These are phyloP conservation scores for Fusarium brevicatenulatum DNA, from an alignment of 2,329 filamentous ascomycete species.

Conservation along the genomic window DNA sequence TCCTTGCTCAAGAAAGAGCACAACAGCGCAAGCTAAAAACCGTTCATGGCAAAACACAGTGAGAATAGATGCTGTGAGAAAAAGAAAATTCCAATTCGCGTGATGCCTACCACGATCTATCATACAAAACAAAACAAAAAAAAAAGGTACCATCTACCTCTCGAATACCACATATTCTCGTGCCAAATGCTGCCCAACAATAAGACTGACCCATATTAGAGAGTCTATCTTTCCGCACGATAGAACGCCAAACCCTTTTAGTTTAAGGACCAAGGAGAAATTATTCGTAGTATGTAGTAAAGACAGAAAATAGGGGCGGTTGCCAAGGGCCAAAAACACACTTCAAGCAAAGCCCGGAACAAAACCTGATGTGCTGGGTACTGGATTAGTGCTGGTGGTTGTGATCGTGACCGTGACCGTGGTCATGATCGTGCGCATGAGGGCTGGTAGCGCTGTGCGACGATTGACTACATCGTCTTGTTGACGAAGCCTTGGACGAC, in stretches of 20 bases:
- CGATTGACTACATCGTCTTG: slow-evolving; percentile 50
- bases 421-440: slow-evolving; percentile 20
- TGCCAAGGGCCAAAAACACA: background rate
- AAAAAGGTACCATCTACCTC: slow-evolving; percentile 5
- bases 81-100: slow-evolving; percentile 16
- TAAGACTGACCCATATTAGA: background rate
- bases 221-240: slow-evolving; percentile 16
- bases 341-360: background rate
- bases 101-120: slow-evolving; percentile 27
- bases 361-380: background rate
- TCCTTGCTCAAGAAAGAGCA: background rate
- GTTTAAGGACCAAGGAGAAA: slow-evolving; percentile 10
- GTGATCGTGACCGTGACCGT: background rate
- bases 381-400: slow-evolving; percentile 23
- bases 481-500: slow-evolving; percentile 50
- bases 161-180: slow-evolving; percentile 14
- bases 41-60: background rate
- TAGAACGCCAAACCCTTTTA: slow-evolving; percentile 36
- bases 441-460: slow-evolving; percentile 40
- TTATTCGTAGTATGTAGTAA: slow-evolving; percentile 21
- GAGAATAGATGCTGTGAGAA: background rate
- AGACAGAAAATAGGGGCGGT: slow-evolving; percentile 1
- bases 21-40: background rate
- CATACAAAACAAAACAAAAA: slow-evolving; percentile 19
- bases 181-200: slow-evolving; percentile 4